These are phyloP conservation scores for Nitzschia sp. DNA, from an alignment of 108 stramenopile genomes.

Conservation along the genomic window DNA sequence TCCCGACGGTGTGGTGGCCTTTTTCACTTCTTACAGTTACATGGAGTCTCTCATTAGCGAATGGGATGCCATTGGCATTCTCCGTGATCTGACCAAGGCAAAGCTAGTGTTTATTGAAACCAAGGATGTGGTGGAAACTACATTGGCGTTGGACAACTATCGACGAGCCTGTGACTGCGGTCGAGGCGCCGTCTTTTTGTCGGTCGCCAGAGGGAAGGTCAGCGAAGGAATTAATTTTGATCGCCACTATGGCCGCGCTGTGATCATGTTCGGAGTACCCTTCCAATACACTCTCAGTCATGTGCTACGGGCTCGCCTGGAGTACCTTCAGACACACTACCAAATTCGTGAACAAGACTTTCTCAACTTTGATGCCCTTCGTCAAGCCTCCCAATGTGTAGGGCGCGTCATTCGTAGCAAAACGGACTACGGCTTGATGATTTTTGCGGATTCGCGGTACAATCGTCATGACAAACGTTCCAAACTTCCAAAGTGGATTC, in stretches of 20 bases:
- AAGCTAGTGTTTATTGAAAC: constrained; percentile 99
- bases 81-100: constrained; percentile 87
- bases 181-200: constrained; percentile 97
- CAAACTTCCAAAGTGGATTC: constrained; percentile 97
- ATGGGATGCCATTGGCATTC: constrained; percentile 94
- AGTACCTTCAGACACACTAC: constrained; percentile 92
- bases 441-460: constrained; percentile 93
- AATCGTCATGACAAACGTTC: constrained; percentile 94
- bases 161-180: constrained; percentile 97
- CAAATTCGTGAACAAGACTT: constrained; percentile 97
- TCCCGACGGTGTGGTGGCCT: constrained; percentile 97
- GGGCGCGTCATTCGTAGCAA: constrained; percentile 96
- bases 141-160: constrained; percentile 96
- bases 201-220: constrained; percentile 97
- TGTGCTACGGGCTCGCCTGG: constrained; percentile 92
- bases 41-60: constrained; percentile 95
- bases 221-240: constrained; percentile 99
- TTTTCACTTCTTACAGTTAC: constrained; percentile 98
- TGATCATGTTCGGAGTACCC: constrained; percentile 98
- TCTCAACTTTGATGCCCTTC: constrained; percentile 95
- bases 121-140: constrained; percentile 99
- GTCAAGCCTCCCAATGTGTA: constrained; percentile 94
- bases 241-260: constrained; percentile 97
- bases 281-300: constrained; percentile 99
- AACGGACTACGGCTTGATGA: constrained; percentile 96